phyloP scores from a whole-genome alignment of 768 basidiomycete genomes.

The Suillus brevipes region DNA sequence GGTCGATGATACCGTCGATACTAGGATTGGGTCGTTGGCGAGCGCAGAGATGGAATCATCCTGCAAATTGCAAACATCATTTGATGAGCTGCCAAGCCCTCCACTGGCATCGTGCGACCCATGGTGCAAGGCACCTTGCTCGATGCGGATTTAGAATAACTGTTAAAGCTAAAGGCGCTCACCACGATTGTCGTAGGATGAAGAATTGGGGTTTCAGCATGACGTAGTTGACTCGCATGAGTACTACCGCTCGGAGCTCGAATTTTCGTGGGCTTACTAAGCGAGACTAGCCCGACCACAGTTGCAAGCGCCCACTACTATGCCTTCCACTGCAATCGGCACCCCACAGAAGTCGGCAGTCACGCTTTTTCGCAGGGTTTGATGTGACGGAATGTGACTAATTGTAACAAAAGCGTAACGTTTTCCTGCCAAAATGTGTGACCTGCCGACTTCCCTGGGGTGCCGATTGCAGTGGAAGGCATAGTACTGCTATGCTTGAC shows the following conservation, averaged over 20 bases:
- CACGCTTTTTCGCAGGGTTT: too few relatives aligned
- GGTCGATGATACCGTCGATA: conserved; percentile 5
- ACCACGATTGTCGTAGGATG: background rate
- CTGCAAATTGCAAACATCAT: background rate
- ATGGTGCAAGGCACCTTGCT: background rate
- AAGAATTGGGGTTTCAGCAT: background rate
- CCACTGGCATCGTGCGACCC: background rate
- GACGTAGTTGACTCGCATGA: background rate
- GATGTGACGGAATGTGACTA: too few relatives aligned
- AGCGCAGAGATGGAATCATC: background rate
- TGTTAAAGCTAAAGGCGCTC: background rate
- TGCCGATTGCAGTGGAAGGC: too few relatives aligned
- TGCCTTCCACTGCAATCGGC: too few relatives aligned
- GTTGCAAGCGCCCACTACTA: background rate
- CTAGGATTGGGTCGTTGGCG: background rate
- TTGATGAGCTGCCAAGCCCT: background rate
- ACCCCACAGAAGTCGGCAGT: too few relatives aligned
- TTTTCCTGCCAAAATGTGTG: too few relatives aligned
- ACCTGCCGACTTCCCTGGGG: too few relatives aligned
- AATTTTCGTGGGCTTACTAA: too few relatives aligned
- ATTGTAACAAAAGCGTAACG: too few relatives aligned
- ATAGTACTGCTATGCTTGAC: background rate
- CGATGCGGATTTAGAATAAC: background rate
- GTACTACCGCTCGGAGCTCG: too few relatives aligned
- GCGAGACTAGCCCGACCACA: background rate